A percentile compares a stretch with the other conserved stretches of the same genome.
Conservation (phyloP, 345 rosid species). For the Chamaenerion angustifolium region DNA sequence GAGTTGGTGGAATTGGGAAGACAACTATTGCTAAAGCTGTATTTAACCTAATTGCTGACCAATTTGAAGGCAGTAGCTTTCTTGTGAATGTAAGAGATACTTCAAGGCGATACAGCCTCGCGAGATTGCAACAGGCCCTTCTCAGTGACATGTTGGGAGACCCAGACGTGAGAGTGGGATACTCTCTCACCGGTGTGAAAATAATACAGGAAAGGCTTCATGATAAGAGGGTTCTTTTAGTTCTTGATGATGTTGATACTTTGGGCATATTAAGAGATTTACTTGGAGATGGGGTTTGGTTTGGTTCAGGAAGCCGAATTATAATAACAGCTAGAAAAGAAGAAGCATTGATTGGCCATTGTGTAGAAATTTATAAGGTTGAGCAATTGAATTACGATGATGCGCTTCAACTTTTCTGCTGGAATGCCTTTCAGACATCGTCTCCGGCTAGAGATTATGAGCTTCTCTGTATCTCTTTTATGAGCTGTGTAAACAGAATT, state of each 20-base stretch:
- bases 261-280: conserved; percentile 3
- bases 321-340: conserved; percentile 12
- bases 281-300: conserved; percentile 7
- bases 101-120: conserved; percentile 4
- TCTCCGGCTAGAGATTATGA: conserved; percentile 3
- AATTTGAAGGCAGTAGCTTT: conserved; percentile 27
- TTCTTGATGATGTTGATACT: conserved; percentile 19
- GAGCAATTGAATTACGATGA: conserved; percentile 2
- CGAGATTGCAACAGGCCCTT: conserved; percentile 11
- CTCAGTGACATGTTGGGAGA: conserved; percentile 8
- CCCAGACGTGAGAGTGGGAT: conserved; percentile 1
- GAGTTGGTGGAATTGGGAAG: conserved; percentile 12
- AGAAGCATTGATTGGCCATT: neutral
- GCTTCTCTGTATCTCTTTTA: neutral
- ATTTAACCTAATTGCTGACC: conserved; percentile 8
- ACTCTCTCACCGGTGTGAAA: conserved; percentile 4
- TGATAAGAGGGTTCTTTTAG: conserved; percentile 8
- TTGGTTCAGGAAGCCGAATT: conserved; percentile 14
- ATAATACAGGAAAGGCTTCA: conserved; percentile 4
- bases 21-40: conserved; percentile 18
- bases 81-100: conserved; percentile 26
- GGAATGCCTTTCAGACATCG: conserved; percentile 7
- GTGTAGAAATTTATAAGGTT: conserved; percentile 6
- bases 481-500: conserved; percentile 6
- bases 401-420: conserved; percentile 13